Percentiles rank a stretch among this genome's conserved stretches.
Conservation (phyloP, 768 basidiomycete species). For the Postia placenta region DNA sequence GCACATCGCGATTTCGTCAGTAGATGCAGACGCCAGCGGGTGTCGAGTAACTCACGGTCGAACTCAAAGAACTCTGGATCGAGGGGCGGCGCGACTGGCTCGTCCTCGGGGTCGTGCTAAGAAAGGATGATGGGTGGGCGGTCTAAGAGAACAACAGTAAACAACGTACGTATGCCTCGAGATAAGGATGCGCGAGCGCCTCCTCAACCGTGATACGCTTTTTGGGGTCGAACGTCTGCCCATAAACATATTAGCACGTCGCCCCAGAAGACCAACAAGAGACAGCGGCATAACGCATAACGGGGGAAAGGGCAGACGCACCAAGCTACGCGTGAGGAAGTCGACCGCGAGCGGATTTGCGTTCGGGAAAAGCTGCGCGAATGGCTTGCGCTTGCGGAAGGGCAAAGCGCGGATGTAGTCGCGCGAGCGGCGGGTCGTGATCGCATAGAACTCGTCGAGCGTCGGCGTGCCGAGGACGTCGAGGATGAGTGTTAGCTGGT, state of each 20-base stretch:
- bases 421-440: conserved; percentile 84
- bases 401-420: conserved; percentile 95
- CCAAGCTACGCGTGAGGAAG: conserved; percentile 77
- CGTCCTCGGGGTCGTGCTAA: conserved; percentile 97
- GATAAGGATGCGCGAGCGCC: conserved; percentile 90
- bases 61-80: conserved; percentile 97
- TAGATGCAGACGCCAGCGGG: not conserved
- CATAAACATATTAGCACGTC: not conserved
- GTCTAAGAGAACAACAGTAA: conserved; percentile 6
- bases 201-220: conserved; percentile 94
- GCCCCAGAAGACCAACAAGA: not conserved
- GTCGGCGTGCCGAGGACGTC: conserved; percentile 97
- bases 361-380: conserved; percentile 84
- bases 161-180: conserved; percentile 82
- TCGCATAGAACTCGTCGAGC: conserved; percentile 96
- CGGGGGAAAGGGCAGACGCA: conserved; percentile 1
- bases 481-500: conserved; percentile 91
- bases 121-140: conserved; percentile 1
- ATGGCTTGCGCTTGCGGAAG: conserved; percentile 83
- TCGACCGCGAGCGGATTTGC: conserved; percentile 76
- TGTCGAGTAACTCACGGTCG: conserved; percentile 59
- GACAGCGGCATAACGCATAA: conserved; percentile 3
- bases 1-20: conserved; percentile 1
- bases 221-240: conserved; percentile 93
- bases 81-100: conserved; percentile 92